Evolutionary conservation across 1,284 basidiomycete species (phyloP).

Genomic region (Laetiporus sulphureus): DNA sequence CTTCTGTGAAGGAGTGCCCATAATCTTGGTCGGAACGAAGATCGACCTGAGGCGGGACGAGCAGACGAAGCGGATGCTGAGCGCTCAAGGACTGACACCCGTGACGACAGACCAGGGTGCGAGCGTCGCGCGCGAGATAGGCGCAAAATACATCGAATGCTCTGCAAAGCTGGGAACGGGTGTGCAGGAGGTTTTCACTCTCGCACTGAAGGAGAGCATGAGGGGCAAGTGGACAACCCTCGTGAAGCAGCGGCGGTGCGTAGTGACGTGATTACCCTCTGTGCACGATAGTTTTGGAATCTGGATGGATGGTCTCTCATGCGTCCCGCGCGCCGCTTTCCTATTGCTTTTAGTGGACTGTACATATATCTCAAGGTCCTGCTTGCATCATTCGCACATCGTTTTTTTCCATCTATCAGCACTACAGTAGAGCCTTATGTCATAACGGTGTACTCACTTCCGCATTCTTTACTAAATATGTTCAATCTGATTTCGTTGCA

Average conservation of each 20-base stretch:
- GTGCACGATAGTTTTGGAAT: too few relatives aligned
- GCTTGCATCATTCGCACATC: slow-evolving; percentile 18
- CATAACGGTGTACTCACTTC: slow-evolving; percentile 23
- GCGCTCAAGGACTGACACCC: slow-evolving; percentile 85
- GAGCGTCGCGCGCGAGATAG: slow-evolving; percentile 83
- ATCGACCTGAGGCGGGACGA: slow-evolving; percentile 86
- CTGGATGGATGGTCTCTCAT: background rate
- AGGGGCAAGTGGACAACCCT: slow-evolving; percentile 68
- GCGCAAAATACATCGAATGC: slow-evolving; percentile 95
- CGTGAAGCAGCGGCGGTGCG: slow-evolving; percentile 69
- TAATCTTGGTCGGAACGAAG: slow-evolving; percentile 93
- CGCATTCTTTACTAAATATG: slow-evolving; percentile 7
- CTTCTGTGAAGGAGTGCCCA: slow-evolving; percentile 91
- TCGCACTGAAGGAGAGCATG: slow-evolving; percentile 86
- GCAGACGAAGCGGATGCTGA: slow-evolving; percentile 86
- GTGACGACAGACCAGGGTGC: slow-evolving; percentile 78
- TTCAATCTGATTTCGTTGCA: background rate
- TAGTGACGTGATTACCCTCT: slow-evolving; percentile 50
- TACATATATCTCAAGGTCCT: slow-evolving; percentile 6
- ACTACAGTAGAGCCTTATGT: slow-evolving; percentile 21
- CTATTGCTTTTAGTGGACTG: background rate
- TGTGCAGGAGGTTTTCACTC: slow-evolving; percentile 90
- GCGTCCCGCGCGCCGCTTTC: background rate
- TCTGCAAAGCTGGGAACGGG: slow-evolving; percentile 87
- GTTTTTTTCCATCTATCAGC: slow-evolving; percentile 19